Evolutionary conservation across 805 yeast genomes (phyloP).

Genomic region (Novakomyces olei): DNA sequence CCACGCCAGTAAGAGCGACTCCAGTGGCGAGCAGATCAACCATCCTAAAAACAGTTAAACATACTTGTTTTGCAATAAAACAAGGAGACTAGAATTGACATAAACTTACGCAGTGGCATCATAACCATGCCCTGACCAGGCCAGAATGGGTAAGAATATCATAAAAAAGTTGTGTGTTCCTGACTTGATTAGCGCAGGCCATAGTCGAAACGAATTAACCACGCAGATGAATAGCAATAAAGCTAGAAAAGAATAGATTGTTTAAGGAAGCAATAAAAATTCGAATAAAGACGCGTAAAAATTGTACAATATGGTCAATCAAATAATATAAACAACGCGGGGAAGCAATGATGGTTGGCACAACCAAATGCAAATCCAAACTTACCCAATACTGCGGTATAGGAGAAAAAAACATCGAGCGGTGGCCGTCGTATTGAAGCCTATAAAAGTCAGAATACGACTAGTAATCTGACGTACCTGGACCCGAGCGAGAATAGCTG

Average conservation of each 20-base stretch:
- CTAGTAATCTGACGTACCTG: constrained; percentile 21
- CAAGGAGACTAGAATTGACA: constrained; percentile 2
- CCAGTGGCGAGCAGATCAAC: constrained; percentile 44
- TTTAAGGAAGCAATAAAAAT: too few species aligned
- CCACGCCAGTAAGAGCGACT: constrained; percentile 37
- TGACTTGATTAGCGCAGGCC: too few species aligned
- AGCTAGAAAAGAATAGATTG: too few species aligned
- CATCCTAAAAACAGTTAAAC: constrained; percentile 10
- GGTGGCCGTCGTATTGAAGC: constrained; percentile 21
- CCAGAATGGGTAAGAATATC: constrained; percentile 60
- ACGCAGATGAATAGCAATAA: too few species aligned
- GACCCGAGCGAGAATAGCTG: constrained; percentile 30
- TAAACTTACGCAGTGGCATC: constrained; percentile 31
- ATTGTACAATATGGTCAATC: too few species aligned
- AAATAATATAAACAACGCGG: too few species aligned
- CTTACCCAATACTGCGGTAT: constrained; percentile 76
- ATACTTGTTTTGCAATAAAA: neutral
- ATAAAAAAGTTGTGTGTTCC: constrained; percentile 90
- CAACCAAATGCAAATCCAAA: too few species aligned
- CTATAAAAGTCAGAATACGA: neutral
- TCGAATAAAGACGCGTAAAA: too few species aligned
- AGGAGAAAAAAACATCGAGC: constrained; percentile 57
- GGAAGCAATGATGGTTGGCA: too few species aligned
- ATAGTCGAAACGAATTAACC: too few species aligned
- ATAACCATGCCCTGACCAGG: constrained; percentile 50